Evolutionary conservation across 306 rosid genomes (phyloP).

Genomic region (Potentilla sterilis): DNA sequence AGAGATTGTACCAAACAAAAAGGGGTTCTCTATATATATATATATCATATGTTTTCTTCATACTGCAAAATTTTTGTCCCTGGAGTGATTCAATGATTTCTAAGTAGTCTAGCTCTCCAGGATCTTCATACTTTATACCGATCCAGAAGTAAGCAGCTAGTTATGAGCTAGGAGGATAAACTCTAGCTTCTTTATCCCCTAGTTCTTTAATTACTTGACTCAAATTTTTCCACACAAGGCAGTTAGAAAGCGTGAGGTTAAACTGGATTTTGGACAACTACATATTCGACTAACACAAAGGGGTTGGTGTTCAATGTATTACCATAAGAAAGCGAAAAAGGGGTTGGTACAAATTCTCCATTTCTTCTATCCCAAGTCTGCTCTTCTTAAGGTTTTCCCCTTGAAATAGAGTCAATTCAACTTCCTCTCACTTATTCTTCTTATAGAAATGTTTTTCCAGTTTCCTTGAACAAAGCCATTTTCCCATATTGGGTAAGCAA

Average conservation of each 20-base stretch:
- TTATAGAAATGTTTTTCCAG: background rate
- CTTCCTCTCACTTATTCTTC: background rate
- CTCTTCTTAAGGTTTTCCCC: background rate
- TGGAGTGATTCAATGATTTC: too few species aligned
- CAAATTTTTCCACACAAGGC: background rate
- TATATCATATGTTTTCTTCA: too few species aligned
- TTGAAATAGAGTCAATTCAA: conserved; percentile 9
- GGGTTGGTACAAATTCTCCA: conserved; percentile 1
- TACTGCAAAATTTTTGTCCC: too few species aligned
- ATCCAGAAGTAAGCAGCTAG: background rate
- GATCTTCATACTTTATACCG: background rate
- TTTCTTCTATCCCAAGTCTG: conserved; percentile 23
- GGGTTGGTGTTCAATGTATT: background rate
- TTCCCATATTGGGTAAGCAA: conserved; percentile 54
- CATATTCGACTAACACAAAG: background rate
- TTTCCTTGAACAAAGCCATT: conserved; percentile 28
- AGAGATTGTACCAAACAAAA: background rate
- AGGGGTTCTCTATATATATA: too few species aligned
- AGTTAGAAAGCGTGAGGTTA: background rate
- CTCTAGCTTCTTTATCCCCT: background rate
- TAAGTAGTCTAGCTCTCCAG: too few species aligned
- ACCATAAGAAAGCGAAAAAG: background rate
- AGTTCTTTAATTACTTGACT: background rate
- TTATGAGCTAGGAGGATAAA: background rate
- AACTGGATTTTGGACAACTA: background rate